phyloP scores from a whole-genome alignment of 148 eudicot species.

The Tetragonia tetragonoides region DNA sequence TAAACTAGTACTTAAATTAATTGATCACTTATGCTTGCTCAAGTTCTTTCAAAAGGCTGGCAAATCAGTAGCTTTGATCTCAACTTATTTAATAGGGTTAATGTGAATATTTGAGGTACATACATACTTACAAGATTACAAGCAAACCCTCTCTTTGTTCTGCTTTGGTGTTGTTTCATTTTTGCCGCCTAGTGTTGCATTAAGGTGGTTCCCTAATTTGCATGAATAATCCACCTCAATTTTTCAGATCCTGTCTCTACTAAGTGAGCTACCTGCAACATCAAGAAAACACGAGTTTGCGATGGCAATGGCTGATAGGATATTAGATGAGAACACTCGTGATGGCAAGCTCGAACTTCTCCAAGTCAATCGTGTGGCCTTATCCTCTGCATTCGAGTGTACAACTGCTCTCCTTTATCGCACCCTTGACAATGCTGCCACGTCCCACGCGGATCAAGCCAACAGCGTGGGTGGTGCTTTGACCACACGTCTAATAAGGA shows the following conservation, averaged over 20 bases:
- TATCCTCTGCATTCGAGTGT: slow-evolving; percentile 11
- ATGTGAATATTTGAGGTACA: background rate
- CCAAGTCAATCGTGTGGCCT: slow-evolving; percentile 2
- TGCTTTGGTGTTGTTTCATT: background rate
- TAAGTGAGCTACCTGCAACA: slow-evolving; percentile 17
- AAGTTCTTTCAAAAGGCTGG: no score
- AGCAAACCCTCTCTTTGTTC: no score
- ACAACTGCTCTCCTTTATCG: background rate
- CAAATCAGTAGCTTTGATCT: no score
- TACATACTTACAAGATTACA: no score
- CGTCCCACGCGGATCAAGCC: background rate
- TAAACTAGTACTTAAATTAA: no score
- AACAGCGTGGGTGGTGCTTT: background rate
- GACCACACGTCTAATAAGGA: slow-evolving; percentile 5
- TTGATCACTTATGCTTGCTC: no score
- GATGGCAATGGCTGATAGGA: slow-evolving; percentile 23
- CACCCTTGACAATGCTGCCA: background rate
- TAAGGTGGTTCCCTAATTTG: background rate
- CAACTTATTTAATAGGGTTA: no score
- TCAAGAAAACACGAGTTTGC: slow-evolving; percentile 21
- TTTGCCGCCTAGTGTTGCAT: background rate
- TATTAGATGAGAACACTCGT: slow-evolving; percentile 17
- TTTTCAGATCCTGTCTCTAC: slow-evolving; percentile 9
- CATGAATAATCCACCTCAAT: background rate
- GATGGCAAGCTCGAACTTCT: slow-evolving; percentile 3